Conservation (phyloP, 192 early-diverging fungal genomes). For the Endogone sp. region DNA sequence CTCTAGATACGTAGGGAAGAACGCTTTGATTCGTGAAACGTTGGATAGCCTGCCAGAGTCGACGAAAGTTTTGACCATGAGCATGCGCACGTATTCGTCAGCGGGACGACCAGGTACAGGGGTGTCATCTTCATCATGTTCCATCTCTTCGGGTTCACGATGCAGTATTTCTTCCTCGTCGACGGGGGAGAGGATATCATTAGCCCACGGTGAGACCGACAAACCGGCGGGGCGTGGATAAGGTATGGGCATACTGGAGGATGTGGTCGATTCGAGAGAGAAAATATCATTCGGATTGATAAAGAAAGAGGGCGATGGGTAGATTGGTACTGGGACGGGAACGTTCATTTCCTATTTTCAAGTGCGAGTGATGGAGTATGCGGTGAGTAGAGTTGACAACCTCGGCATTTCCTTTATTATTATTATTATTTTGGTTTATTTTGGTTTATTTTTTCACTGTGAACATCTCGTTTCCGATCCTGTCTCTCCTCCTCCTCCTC, state of each 20-base stretch:
- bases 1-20: constrained; percentile 53
- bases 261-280: constrained; percentile 34
- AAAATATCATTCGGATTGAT: constrained; percentile 46
- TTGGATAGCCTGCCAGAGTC: constrained; percentile 44
- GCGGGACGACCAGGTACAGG: constrained; percentile 40
- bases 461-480: no score
- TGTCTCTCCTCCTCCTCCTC: background rate
- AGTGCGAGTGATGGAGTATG: background rate
- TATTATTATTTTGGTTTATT: no score
- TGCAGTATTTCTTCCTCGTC: no score
- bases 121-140: constrained; percentile 1
- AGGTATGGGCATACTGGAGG: constrained; percentile 22
- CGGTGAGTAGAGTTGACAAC: no score
- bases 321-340: constrained; percentile 39
- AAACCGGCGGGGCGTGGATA: constrained; percentile 30
- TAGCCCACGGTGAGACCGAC: constrained; percentile 37
- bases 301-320: constrained; percentile 48
- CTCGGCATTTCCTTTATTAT: no score
- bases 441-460: no score
- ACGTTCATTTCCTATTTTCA: constrained; percentile 25
- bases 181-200: background rate
- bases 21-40: constrained; percentile 45
- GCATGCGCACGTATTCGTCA: constrained; percentile 40
- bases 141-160: background rate
- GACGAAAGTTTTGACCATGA: constrained; percentile 46